Base-by-base conservation (phyloP, 805 yeast genomes). In the Metschnikowia drakensbergensis region DNA sequence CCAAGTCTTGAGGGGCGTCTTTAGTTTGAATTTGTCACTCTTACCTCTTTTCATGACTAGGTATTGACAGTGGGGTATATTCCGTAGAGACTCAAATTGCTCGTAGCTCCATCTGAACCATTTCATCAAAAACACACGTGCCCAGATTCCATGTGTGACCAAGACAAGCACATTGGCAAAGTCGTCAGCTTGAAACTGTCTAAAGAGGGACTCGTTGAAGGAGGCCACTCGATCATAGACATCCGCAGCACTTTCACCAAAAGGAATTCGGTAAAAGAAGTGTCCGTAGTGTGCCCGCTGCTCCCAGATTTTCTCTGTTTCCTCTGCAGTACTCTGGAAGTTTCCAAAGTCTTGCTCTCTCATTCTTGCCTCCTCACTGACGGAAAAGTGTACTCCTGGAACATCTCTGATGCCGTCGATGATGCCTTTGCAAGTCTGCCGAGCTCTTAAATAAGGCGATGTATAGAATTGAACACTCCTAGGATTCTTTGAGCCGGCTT, bases 301-400 rank as follows among this genome's bases (percentile, higher is more conserved):
- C 47, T 77, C 76, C 89, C 96, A 85, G 31, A 89, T 84, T 55
- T 75, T 72, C 55, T 84, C 84, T 96, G 90, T 90, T 54, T 81
- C 86, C 47, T 80, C 82, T 1, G 81, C 77, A 0, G 83, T 77
- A 47, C 86, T 81, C 68, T 90, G 97, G 66, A 89, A 90, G 63
- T 90, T 90, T 22, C 97, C 97, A 62, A 91, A 91, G 65, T 91
- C 97, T 66, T 91, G 97, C 62, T 91, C 97, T 53, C 97, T 75
- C 80, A 91, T 81, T 47, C 97, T 70, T 9, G 97, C 96, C 62
- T 91, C 97, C 64, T 91, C 97, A 55, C 81, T 77, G 2, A 86
- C 79, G 34, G 76, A 72, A 57, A 81, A 84, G 3, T 58, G 56
- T 1, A 72, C 67, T 1, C 64, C 71, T 4, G 72, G 69, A 7